phyloP scores from a whole-genome alignment of 306 rosid genomes.

The Dryas drummondii region DNA sequence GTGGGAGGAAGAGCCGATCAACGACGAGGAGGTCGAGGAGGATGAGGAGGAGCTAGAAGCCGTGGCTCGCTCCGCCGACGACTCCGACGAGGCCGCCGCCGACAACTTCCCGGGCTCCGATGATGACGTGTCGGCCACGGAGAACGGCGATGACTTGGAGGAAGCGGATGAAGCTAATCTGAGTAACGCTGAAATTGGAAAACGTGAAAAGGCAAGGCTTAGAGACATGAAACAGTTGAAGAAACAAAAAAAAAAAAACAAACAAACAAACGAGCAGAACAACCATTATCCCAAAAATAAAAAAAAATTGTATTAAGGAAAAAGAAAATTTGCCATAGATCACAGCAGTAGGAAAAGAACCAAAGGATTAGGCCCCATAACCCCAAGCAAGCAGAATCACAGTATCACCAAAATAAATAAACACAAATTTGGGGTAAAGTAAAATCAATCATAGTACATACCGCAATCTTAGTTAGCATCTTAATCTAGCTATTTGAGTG shows the following conservation, averaged over 20 bases:
- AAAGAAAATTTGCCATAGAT: too few species aligned
- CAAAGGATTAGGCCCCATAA: too few species aligned
- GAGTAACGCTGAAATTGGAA: constrained; percentile 55
- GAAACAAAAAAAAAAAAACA: constrained; percentile 53
- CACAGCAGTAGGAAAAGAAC: too few species aligned
- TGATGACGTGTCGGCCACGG: constrained; percentile 30
- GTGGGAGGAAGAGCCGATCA: constrained; percentile 51
- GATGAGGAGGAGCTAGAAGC: constrained; percentile 64
- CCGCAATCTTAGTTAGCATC: too few species aligned
- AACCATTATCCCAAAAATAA: too few species aligned
- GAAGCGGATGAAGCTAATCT: constrained; percentile 39
- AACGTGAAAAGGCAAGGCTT: constrained; percentile 85
- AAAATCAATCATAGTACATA: too few species aligned
- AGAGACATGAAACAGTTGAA: constrained; percentile 68
- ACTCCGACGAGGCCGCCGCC: constrained; percentile 30
- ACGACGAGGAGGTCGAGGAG: too few species aligned
- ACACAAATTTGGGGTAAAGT: too few species aligned
- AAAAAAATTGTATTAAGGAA: not conserved
- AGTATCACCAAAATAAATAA: too few species aligned
- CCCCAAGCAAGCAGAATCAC: too few species aligned
- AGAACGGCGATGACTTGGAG: constrained; percentile 37
- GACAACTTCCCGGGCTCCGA: constrained; percentile 36
- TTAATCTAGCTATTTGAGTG: too few species aligned
- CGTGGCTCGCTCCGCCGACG: constrained; percentile 83
- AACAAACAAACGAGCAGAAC: too few species aligned